Evolutionary conservation across 768 basidiomycete genomes (phyloP).

Genomic region (Butyriboletus loyo): DNA sequence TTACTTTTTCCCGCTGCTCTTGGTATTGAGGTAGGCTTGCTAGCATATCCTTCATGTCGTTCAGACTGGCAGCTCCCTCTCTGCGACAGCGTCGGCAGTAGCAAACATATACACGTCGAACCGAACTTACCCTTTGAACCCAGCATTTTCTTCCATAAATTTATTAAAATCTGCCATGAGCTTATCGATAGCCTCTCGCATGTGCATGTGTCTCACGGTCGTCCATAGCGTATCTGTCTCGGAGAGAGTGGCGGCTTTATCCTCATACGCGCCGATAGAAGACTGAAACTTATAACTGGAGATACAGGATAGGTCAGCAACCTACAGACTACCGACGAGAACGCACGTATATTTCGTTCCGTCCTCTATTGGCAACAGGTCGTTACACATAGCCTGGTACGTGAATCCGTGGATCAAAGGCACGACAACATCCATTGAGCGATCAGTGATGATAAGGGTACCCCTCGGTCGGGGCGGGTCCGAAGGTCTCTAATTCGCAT

Average conservation of each 20-base stretch:
- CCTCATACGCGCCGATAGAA: slow-evolving; percentile 79
- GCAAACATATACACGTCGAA: slow-evolving; percentile 1
- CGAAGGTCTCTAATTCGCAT: slow-evolving; percentile 42
- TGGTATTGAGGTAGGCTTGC: slow-evolving; percentile 92
- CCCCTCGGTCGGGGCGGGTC: slow-evolving; percentile 66
- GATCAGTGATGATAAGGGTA: slow-evolving; percentile 89
- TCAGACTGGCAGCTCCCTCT: slow-evolving; percentile 81
- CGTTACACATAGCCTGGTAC: slow-evolving; percentile 98
- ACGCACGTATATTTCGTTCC: slow-evolving; percentile 85
- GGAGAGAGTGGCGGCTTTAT: slow-evolving; percentile 81
- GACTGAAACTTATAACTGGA: slow-evolving; percentile 91
- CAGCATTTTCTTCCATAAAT: slow-evolving; percentile 91
- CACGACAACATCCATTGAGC: slow-evolving; percentile 90
- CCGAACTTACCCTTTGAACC: slow-evolving; percentile 75
- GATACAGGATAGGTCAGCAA: background rate
- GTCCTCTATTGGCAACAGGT: slow-evolving; percentile 84
- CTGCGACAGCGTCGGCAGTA: slow-evolving; percentile 32
- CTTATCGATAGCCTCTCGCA: slow-evolving; percentile 97
- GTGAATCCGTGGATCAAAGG: slow-evolving; percentile 97
- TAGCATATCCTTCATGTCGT: slow-evolving; percentile 99
- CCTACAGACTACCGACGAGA: slow-evolving; percentile 8
- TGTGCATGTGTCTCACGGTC: slow-evolving; percentile 93
- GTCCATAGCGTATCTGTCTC: slow-evolving; percentile 92
- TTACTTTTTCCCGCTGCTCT: slow-evolving; percentile 90
- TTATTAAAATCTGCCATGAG: slow-evolving; percentile 95